These are phyloP conservation scores for Cladosporium sp. DNA, from an alignment of 2,329 filamentous ascomycete species.

Conservation along the genomic window DNA sequence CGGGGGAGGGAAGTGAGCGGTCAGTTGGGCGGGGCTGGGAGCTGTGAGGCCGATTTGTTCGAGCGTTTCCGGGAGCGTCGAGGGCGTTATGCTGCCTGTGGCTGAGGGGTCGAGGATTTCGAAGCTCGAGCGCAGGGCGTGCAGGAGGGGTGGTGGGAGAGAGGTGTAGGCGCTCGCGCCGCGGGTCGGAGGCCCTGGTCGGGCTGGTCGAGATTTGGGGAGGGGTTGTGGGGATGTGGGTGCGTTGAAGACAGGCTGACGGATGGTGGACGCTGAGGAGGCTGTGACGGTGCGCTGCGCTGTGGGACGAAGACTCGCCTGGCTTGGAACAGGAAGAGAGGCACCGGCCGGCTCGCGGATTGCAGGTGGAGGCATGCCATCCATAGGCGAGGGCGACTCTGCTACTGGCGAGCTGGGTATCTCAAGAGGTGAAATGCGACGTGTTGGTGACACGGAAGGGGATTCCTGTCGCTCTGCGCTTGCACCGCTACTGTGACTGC, in stretches of 20 bases:
- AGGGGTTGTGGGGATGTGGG: constrained; percentile 3
- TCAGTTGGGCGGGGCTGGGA: constrained; percentile 60
- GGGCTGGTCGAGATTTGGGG: not conserved
- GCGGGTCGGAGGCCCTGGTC: constrained; percentile 13
- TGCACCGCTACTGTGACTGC: constrained; percentile 5
- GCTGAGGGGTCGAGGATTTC: constrained; percentile 88
- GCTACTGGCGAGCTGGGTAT: not conserved
- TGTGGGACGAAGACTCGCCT: constrained; percentile 25
- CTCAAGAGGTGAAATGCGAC: constrained; percentile 6
- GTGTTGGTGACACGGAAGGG: constrained; percentile 6
- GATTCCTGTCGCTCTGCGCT: constrained; percentile 7
- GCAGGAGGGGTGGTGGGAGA: constrained; percentile 75
- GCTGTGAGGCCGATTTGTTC: constrained; percentile 78
- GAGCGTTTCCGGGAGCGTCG: constrained; percentile 85
- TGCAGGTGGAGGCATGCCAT: constrained; percentile 17
- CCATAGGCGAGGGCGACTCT: constrained; percentile 17
- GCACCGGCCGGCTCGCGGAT: constrained; percentile 25
- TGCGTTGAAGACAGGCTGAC: constrained; percentile 19
- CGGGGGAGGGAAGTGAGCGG: constrained; percentile 75
- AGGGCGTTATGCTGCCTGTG: constrained; percentile 74
- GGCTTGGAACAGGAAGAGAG: constrained; percentile 26
- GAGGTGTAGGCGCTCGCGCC: constrained; percentile 51
- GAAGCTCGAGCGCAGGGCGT: constrained; percentile 87
- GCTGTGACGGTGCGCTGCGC: constrained; percentile 36
- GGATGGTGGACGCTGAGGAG: constrained; percentile 24